These are phyloP conservation scores for Sporobolomyces phaffii DNA, from an alignment of 768 basidiomycete species.

Conservation along the genomic window DNA sequence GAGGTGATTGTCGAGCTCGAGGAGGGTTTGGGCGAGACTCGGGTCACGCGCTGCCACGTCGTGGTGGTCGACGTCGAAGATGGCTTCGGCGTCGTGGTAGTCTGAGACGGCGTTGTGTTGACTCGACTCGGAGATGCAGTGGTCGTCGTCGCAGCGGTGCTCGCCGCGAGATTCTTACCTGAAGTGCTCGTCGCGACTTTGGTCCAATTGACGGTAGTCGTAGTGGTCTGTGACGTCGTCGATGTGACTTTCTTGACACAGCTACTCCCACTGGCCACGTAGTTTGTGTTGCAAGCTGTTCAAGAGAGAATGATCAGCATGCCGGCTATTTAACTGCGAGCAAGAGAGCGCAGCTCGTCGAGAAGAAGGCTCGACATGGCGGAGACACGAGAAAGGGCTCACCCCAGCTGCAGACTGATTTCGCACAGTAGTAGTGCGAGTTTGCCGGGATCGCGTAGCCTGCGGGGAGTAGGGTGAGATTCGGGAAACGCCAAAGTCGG, in stretches of 20 bases:
- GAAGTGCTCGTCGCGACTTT: not conserved
- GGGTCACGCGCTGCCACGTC: not conserved
- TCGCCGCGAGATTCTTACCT: not conserved
- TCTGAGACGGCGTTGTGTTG: not conserved
- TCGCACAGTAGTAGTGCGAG: conserved; percentile 1
- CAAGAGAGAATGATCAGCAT: not conserved
- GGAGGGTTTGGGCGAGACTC: not conserved
- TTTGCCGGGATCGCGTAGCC: not conserved
- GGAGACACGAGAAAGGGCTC: not conserved
- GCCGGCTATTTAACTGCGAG: not conserved
- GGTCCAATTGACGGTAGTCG: not conserved
- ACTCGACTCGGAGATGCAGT: not conserved
- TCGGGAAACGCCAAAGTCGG: too few species aligned
- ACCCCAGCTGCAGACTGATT: not conserved
- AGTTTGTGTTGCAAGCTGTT: conserved; percentile 3
- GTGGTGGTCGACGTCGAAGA: not conserved
- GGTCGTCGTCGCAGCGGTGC: not conserved
- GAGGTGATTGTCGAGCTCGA: not conserved
- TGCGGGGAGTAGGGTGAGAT: too few species aligned
- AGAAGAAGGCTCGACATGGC: not conserved
- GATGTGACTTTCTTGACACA: not conserved
- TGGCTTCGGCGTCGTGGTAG: not conserved
- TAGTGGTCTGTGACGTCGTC: not conserved
- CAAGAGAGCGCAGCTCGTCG: too few species aligned
- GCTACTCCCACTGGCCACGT: not conserved